Evolutionary conservation across 805 yeast species (phyloP), one percentile per base, ranked within the genome.

Genomic region (Yamadazyma tumulicola): DNA sequence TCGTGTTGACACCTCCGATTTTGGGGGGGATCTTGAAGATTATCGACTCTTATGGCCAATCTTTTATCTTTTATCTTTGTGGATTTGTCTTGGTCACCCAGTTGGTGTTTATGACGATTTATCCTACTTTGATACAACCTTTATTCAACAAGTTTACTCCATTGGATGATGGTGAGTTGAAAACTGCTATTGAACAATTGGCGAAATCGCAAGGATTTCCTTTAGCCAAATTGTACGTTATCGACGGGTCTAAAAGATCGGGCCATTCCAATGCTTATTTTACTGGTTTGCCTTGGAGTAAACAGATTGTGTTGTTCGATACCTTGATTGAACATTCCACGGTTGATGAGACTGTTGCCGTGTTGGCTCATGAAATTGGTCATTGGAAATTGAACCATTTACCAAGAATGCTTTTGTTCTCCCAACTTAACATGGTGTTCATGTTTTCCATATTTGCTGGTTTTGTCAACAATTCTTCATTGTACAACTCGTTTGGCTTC

Each of bases 301-400:
- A 93, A 64, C 91, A 89, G 61, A 93, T 93, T 64, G 97, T 93
- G 33, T 74, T 93, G 28, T 93, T 72, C 55, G 99, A 93, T 51
- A 93, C 97, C 7, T 74, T 93, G 64, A 81, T 93, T 45, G 78
- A 85, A 42, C 82, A 85, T 39, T 80, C 88, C 21, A 64, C 88
- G 19, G 74, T 77, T 19, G 75, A 73, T 27, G 95, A 93, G 61
- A 85, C 88, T 26, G 86, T 88, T 34, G 97, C 97, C 34, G 96
- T 93, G 1, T 71, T 91, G 45, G 97, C 95, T n/a, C 99, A 93
- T 55, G 99, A 93, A 67, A 82, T 93, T 48, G 99, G 99, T 33
- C 99, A 93, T 59, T 93, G 99, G 99, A 81, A 82, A 50, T 72
- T 84, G 57, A 79, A 83, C 39, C 99, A 93, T 59, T 82, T 89